Base-by-base conservation (phyloP, 257 asterid genomes). In the Gentiana dahurica region DNA sequence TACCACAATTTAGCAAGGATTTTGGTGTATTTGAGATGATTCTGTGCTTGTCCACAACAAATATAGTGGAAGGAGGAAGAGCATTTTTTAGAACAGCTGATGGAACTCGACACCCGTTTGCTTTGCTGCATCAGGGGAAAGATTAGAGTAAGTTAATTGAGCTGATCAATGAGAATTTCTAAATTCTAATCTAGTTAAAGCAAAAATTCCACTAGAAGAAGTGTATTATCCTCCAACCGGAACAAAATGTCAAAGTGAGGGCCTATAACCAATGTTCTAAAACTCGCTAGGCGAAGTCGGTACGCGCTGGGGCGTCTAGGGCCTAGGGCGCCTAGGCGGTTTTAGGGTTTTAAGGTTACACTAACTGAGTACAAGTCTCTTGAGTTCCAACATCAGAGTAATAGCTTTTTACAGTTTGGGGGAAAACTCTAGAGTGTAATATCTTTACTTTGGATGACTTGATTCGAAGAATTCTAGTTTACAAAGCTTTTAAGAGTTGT, bases 21-120 rank as follows among this genome's bases (percentile, higher is more conserved):
- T 77, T 61, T 60, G 59, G 53, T 24, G 82, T 77, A 68, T 82
- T 86, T 53, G 81, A 65, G 55, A 69, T 66, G 73, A 74, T 62
- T 72, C 75, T 80, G 60, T 71, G 62, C 64, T 65, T 67, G 51
- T 84, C 79, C 60, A 89, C 76, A 63, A 84, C 89, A 76, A 71
- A 74, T 54, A 86, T 49, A 60, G 71, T 65, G 51, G 95, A 86
- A 36, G 77, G 63, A 3, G 64, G 76, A 63, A 88, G 96, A 57
- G 93, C 88, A 69, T 77, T 70, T 68, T 71, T 80, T 60, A 81
- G 83, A 69, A 86, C 77, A 65, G 76, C 55, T 60, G 95, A 78
- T 4, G 97, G 89, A 60, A 86, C 95, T 35, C 65, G 77, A 35
- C 71, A 66, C 59, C 79, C 82, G 73, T 72, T 71, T 35, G 70